phyloP scores from a whole-genome alignment of 2,329 filamentous ascomycete species.

The Amauroascus verrucosus region DNA sequence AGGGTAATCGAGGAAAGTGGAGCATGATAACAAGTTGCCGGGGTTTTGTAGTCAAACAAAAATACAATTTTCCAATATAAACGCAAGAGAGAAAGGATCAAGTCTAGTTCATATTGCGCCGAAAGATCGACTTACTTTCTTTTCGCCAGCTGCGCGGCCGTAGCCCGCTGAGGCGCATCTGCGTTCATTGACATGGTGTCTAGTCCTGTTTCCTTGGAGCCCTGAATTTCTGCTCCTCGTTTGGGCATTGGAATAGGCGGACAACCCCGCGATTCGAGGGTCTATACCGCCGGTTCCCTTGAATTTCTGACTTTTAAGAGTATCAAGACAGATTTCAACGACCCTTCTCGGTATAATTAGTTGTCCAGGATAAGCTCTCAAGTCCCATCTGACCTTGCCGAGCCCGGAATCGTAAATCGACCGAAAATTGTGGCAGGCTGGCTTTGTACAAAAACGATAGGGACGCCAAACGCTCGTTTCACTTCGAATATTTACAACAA shows the following conservation, averaged over 20 bases:
- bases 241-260: slow-evolving; percentile 28
- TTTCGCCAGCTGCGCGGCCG: slow-evolving; percentile 45
- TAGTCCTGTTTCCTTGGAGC: slow-evolving; percentile 25
- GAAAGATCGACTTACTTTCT: slow-evolving; percentile 43
- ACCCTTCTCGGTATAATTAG: background rate
- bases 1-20: background rate
- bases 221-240: slow-evolving; percentile 30
- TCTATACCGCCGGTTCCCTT: background rate
- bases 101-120: background rate
- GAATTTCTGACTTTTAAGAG: background rate
- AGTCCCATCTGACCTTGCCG: background rate
- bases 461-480: background rate
- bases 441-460: background rate
- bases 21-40: background rate
- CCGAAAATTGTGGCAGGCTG: background rate
- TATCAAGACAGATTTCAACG: background rate
- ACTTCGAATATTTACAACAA: background rate
- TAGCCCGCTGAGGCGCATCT: slow-evolving; percentile 41
- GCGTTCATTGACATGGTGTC: slow-evolving; percentile 32
- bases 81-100: background rate
- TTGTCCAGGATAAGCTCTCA: background rate
- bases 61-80: background rate
- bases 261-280: background rate
- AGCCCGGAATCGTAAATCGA: background rate
- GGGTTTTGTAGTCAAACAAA: background rate